Percentiles rank a stretch among this genome's conserved stretches.
Conservation (phyloP, 352 stramenopile species). For the Pythium monospermum region DNA sequence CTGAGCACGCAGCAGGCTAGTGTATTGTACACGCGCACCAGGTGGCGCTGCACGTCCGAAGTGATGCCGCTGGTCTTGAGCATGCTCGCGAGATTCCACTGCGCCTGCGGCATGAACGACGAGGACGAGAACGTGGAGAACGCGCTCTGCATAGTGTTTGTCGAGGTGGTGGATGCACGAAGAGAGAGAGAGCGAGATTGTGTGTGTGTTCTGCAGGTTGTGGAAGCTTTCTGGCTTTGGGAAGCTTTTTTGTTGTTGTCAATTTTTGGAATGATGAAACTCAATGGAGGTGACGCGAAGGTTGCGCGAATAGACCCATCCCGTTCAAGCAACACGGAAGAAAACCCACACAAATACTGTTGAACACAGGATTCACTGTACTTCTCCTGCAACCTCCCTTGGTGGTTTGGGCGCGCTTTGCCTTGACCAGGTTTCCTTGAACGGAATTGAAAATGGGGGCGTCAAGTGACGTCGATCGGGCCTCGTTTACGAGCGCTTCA, state of each 20-base stretch:
- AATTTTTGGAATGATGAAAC: too few species aligned
- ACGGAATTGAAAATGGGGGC: conserved; percentile 3
- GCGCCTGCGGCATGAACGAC: conserved; percentile 17
- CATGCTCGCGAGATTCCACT: conserved; percentile 51
- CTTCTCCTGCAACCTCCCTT: not conserved
- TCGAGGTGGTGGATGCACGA: too few species aligned
- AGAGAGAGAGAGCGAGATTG: too few species aligned
- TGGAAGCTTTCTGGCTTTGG: too few species aligned
- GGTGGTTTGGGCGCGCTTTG: not conserved
- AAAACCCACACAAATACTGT: not conserved
- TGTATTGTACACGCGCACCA: conserved; percentile 68
- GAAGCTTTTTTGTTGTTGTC: too few species aligned
- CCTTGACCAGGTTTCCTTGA: not conserved
- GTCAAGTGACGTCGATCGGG: not conserved
- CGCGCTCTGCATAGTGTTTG: conserved; percentile 9
- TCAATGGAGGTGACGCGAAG: too few species aligned
- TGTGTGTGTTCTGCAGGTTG: too few species aligned
- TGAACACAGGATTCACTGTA: not conserved
- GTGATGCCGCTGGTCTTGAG: conserved; percentile 73
- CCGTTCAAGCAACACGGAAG: too few species aligned
- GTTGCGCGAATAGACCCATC: too few species aligned
- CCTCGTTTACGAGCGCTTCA: not conserved
- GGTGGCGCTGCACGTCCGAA: conserved; percentile 55
- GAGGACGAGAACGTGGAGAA: conserved; percentile 13
- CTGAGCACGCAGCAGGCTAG: conserved; percentile 54